A percentile compares a stretch with the other conserved stretches of the same genome.
Conservation (phyloP, 768 basidiomycete genomes). For the Kwoniella sp. region DNA sequence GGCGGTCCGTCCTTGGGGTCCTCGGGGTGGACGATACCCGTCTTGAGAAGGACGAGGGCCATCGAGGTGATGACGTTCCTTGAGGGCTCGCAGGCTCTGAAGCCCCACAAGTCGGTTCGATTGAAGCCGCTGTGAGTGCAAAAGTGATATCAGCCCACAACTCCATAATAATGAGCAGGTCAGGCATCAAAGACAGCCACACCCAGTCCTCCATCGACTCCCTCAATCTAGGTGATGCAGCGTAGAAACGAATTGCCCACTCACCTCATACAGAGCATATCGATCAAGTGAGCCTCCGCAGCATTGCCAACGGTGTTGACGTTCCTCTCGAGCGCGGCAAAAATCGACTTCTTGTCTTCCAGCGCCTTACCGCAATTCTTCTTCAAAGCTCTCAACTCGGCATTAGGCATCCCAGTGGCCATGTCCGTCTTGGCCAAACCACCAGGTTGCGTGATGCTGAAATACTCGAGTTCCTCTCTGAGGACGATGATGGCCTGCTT, state of each 20-base stretch:
- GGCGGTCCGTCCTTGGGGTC: constrained; percentile 57
- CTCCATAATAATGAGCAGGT: constrained; percentile 1
- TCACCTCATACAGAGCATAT: constrained; percentile 99
- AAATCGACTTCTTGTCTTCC: constrained; percentile 87
- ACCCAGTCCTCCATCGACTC: too few species aligned
- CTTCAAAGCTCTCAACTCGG: constrained; percentile 76
- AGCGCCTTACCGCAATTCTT: constrained; percentile 81
- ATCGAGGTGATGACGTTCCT: constrained; percentile 98
- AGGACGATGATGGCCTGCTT: constrained; percentile 99
- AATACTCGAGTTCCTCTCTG: constrained; percentile 97
- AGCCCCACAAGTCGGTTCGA: constrained; percentile 98
- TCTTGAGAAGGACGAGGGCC: constrained; percentile 94
- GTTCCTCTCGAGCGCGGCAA: constrained; percentile 96
- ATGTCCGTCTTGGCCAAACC: constrained; percentile 28
- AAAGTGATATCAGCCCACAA: constrained; percentile 14
- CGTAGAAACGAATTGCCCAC: too few species aligned
- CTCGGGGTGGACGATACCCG: constrained; percentile 78
- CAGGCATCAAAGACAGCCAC: background rate
- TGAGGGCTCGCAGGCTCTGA: constrained; percentile 89
- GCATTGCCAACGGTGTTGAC: constrained; percentile 99
- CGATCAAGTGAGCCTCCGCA: constrained; percentile 98
- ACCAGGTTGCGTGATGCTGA: constrained; percentile 72
- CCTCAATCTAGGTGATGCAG: too few species aligned
- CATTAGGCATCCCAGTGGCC: constrained; percentile 61
- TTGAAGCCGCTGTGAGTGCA: constrained; percentile 82